Percentiles rank a stretch among this genome's conserved stretches.
Evolutionary conservation across 768 basidiomycete species (phyloP).

Genomic region (Boletus tylopilopsis): DNA sequence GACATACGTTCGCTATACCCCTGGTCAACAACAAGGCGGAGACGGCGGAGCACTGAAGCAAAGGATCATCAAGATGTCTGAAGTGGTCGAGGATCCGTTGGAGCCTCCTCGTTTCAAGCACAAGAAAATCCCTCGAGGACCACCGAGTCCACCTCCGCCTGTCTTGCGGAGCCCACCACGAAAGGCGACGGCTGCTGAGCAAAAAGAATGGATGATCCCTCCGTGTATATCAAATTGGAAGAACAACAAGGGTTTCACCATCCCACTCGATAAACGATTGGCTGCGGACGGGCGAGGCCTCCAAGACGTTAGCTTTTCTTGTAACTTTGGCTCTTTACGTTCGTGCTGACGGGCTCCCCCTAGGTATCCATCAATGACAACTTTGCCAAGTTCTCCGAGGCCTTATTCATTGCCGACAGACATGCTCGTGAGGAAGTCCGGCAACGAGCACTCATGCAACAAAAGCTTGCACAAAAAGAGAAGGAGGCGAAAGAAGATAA

Average conservation of each 20-base stretch:
- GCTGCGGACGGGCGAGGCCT: constrained; percentile 98
- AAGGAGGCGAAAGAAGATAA: constrained; percentile 95
- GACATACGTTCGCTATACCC: constrained; percentile 93
- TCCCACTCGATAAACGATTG: constrained; percentile 95
- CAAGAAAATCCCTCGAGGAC: constrained; percentile 97
- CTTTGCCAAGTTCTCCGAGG: constrained; percentile 98
- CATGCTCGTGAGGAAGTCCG: constrained; percentile 98
- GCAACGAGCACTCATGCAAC: constrained; percentile 95
- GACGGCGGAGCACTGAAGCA: constrained; percentile 68
- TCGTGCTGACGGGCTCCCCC: background rate
- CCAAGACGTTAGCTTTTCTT: constrained; percentile 73
- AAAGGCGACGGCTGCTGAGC: constrained; percentile 93
- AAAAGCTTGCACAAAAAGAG: constrained; percentile 97
- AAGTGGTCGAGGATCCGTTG: constrained; percentile 95
- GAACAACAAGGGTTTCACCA: constrained; percentile 99
- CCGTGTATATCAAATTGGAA: constrained; percentile 99
- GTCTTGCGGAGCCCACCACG: constrained; percentile 93
- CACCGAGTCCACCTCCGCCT: constrained; percentile 94
- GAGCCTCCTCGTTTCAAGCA: constrained; percentile 98
- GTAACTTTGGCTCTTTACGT: background rate
- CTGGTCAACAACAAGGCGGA: constrained; percentile 77
- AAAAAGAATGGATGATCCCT: constrained; percentile 99
- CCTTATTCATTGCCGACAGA: constrained; percentile 91
- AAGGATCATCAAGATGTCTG: constrained; percentile 98
- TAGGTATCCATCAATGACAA: constrained; percentile 98